These are phyloP conservation scores for Tolypocladium tundrense DNA, from an alignment of 2,329 filamentous ascomycete genomes.

Conservation along the genomic window DNA sequence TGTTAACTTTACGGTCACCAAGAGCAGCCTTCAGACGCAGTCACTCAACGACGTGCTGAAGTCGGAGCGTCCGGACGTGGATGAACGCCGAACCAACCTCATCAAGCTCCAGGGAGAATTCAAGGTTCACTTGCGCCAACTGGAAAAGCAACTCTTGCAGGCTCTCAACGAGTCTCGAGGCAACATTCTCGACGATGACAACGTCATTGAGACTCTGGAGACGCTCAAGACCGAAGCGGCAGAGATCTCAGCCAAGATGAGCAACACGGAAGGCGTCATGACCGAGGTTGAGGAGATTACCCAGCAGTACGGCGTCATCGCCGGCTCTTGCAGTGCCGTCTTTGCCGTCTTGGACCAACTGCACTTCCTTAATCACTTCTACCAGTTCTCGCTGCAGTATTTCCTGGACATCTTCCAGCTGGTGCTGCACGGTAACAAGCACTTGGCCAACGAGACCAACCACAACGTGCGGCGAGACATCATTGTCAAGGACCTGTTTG, in stretches of 20 bases:
- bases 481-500: constrained; percentile 85
- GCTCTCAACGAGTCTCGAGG: constrained; percentile 95
- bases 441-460: constrained; percentile 58
- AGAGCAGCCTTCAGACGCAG: constrained; percentile 96
- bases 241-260: constrained; percentile 93
- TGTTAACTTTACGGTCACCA: constrained; percentile 98
- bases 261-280: constrained; percentile 96
- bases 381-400: constrained; percentile 97
- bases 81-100: constrained; percentile 90
- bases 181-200: constrained; percentile 96
- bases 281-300: constrained; percentile 95
- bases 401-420: constrained; percentile 96
- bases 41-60: constrained; percentile 96
- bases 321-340: constrained; percentile 89
- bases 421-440: constrained; percentile 73
- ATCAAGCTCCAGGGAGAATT: constrained; percentile 99
- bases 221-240: constrained; percentile 96
- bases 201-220: constrained; percentile 95
- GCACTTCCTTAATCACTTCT: constrained; percentile 98
- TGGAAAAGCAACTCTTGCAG: constrained; percentile 88
- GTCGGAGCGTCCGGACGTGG: constrained; percentile 92
- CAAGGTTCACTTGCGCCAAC: constrained; percentile 90
- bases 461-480: constrained; percentile 74
- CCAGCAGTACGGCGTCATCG: constrained; percentile 85
- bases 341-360: constrained; percentile 95